phyloP scores from a whole-genome alignment of 177 flowering plant species.

The Vitis hybrid region DNA sequence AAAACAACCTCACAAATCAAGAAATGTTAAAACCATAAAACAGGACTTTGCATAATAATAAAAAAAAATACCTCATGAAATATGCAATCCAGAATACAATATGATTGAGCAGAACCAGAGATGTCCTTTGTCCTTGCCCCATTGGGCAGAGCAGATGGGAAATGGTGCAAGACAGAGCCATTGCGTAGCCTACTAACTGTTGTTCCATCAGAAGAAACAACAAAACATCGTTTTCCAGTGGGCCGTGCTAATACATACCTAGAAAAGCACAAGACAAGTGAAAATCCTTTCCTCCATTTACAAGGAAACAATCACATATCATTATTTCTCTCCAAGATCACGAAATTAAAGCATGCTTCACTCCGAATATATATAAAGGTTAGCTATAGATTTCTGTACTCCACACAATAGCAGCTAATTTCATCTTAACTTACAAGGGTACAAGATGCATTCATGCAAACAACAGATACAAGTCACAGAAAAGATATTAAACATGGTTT shows the following conservation, averaged over 20 bases:
- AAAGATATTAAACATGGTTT: no score
- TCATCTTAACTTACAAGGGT: no score
- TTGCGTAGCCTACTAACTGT: conserved; percentile 86
- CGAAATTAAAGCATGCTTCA: no score
- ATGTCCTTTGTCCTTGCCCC: conserved; percentile 66
- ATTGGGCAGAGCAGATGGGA: conserved; percentile 87
- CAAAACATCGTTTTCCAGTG: conserved; percentile 90
- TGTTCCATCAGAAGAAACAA: conserved; percentile 83
- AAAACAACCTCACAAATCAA: conserved; percentile 1
- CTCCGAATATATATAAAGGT: no score
- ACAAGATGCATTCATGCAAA: no score
- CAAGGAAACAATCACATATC: not conserved
- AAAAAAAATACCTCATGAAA: conserved; percentile 75
- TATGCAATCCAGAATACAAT: conserved; percentile 85
- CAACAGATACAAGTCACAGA: no score
- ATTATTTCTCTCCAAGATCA: not conserved
- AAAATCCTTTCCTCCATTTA: not conserved
- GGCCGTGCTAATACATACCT: conserved; percentile 97
- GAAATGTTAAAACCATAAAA: not conserved
- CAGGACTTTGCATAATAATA: not conserved
- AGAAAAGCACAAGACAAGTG: not conserved
- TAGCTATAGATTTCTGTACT: no score
- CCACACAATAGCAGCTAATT: no score
- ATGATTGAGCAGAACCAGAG: conserved; percentile 64
- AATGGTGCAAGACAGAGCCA: conserved; percentile 84